Percentiles rank a stretch among this genome's conserved stretches.
Conservation (phyloP, 2,329 filamentous ascomycete genomes). For the Alternaria alternata region DNA sequence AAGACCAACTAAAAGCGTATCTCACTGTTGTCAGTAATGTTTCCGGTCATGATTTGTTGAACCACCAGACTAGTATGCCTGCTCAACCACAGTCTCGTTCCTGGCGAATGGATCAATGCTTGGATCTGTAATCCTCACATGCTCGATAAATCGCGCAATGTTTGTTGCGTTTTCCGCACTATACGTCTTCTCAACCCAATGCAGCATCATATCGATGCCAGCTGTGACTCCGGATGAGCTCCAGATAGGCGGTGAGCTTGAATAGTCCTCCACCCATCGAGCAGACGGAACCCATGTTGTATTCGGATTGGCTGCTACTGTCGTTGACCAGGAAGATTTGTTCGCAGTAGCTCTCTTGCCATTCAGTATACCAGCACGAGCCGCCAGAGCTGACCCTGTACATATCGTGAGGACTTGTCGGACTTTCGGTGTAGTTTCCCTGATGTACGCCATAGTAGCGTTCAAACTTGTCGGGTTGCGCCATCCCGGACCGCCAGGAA, state of each 20-base stretch:
- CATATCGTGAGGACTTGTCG: conserved; percentile 70
- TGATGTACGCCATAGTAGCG: conserved; percentile 51
- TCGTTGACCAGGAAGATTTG: conserved; percentile 43
- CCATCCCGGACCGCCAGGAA: conserved; percentile 69
- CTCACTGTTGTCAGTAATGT: not conserved
- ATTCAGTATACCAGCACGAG: conserved; percentile 66
- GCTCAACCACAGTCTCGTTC: conserved; percentile 19
- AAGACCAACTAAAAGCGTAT: not conserved
- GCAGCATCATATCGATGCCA: conserved; percentile 67
- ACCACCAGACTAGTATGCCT: not conserved
- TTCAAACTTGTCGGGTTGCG: conserved; percentile 30
- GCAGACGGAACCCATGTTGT: conserved; percentile 69
- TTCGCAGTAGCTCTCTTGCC: conserved; percentile 60
- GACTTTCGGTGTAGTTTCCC: conserved; percentile 57
- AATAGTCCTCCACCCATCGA: conserved; percentile 70
- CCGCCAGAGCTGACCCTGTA: conserved; percentile 67
- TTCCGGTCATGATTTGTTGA: not conserved
- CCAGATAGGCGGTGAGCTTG: conserved; percentile 60
- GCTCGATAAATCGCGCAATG: conserved; percentile 65
- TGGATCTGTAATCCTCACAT: conserved; percentile 61
- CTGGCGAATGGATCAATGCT: conserved; percentile 63
- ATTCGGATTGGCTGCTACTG: conserved; percentile 56
- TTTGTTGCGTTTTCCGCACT: conserved; percentile 61
- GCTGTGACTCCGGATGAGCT: conserved; percentile 68
- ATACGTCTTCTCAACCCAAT: conserved; percentile 62